A percentile compares a stretch with the other conserved stretches of the same genome.
Evolutionary conservation across 73 alveolate species (phyloP).

Genomic region (Tetrahymena malaccensis): DNA sequence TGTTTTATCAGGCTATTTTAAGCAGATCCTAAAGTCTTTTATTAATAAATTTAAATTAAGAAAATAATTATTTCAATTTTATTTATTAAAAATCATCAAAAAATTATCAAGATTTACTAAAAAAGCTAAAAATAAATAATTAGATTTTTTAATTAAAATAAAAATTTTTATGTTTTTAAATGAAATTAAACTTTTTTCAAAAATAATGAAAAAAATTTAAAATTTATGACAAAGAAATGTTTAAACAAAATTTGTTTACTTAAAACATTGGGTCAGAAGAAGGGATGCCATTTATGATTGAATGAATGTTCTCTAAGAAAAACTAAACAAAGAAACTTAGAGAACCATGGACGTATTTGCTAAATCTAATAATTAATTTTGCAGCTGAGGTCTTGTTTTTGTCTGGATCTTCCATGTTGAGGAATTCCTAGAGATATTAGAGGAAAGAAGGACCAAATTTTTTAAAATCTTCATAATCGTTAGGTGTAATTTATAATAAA

Average conservation of each 20-base stretch:
- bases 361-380: neutral
- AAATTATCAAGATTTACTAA: no score
- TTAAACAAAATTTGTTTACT: neutral
- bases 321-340: neutral
- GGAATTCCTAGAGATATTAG: neutral
- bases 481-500: neutral
- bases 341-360: neutral
- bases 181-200: no score
- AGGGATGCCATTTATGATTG: neutral
- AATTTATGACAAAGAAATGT: no score
- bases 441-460: neutral
- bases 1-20: neutral
- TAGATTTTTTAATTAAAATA: no score
- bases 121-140: no score
- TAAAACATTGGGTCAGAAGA: neutral
- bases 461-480: neutral
- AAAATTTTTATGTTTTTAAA: no score
- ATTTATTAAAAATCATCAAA: no score
- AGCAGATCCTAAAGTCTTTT: neutral
- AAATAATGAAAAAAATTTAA: no score
- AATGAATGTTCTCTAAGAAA: neutral
- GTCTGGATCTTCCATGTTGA: neutral
- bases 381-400: neutral
- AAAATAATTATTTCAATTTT: no score
- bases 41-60: no score